Evolutionary conservation across 2,329 filamentous ascomycete species (phyloP).

Genomic region (Parascedosporium putredinis): DNA sequence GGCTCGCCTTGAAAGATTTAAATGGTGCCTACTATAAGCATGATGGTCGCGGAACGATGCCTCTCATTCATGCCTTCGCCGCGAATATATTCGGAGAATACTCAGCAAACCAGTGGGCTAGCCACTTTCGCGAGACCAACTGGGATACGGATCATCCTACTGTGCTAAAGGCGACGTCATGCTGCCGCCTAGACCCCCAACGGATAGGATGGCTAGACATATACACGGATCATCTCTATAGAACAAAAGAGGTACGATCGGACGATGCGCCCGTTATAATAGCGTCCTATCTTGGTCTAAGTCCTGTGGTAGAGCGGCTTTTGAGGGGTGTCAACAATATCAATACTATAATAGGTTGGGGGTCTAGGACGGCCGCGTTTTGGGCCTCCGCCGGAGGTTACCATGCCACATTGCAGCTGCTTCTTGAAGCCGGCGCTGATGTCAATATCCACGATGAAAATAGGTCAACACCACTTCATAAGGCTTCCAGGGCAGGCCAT

Average conservation of each 20-base stretch:
- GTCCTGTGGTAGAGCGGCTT: neutral
- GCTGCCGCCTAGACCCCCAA: neutral
- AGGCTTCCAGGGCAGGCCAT: neutral
- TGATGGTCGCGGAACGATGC: neutral
- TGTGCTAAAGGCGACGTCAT: neutral
- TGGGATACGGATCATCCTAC: neutral
- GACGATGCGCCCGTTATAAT: neutral
- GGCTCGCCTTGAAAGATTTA: neutral
- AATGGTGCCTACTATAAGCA: too few relatives aligned
- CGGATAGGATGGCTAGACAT: neutral
- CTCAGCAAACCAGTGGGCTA: conserved; percentile 10
- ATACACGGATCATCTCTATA: neutral
- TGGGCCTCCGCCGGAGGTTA: too few relatives aligned
- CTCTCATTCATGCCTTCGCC: neutral
- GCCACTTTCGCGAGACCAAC: conserved; percentile 7
- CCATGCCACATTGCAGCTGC: too few relatives aligned
- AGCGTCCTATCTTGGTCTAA: neutral
- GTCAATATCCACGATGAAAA: neutral
- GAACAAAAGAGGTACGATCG: neutral
- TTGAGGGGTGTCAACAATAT: neutral
- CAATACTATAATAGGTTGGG: too few relatives aligned
- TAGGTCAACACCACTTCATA: neutral
- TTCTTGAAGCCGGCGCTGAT: neutral
- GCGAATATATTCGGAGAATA: conserved; percentile 10
- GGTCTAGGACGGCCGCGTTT: too few relatives aligned